Evolutionary conservation across 2,329 filamentous ascomycete species (phyloP), one percentile per base, ranked within the genome.

Genomic region (Aspergillus spinulosporus): DNA sequence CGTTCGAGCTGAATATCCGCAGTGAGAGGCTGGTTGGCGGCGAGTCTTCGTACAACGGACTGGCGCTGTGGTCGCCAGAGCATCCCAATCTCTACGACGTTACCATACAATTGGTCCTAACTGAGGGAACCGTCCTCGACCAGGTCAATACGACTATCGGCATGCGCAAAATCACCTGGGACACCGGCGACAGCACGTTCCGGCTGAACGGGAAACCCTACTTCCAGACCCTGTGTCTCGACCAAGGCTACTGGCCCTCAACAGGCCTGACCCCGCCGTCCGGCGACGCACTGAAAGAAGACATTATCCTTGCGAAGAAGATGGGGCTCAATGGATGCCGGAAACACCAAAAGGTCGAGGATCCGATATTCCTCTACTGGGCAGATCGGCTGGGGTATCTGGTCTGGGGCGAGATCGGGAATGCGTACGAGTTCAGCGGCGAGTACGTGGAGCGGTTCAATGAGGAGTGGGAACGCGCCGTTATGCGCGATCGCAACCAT

Each of bases 181-280:
- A 74, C 14, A 76, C 70, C 6, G 82, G 81, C 2, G 82, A 86
- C 59, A 78, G 82, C 0, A 81, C 82, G 0, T 84, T 87, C 75
- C 76, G 81, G 5, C 72, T 90, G 21, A 90, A 90, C 58, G 86
- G 84, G 14, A 78, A 87, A 54, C 87, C 88, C 29, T 74, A 84
- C 36, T 90, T 89, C 68, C 78, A 83, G 36, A 85, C 88, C 47
- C 84, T 87, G 2, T 86, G 86, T 0, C 76, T 90, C 0, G 88
- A 90, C 56, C 87, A 90, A 63, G 87, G 87, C 0, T 88, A 80
- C 66, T 89, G 87, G 87, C 86, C 85, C 0, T 85, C 89, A 61
- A 87, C 87, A 0, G 77, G 89, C 1, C 80, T 89, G 63, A 82
- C 82, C 0, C 82, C 88, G 0, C 88, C 88, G 0, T 88, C 80